A percentile compares a stretch with the other conserved stretches of the same genome.
Evolutionary conservation across 495 filamentous ascomycete species (phyloP).

Genomic region (Pyrenopolyporus hunteri): DNA sequence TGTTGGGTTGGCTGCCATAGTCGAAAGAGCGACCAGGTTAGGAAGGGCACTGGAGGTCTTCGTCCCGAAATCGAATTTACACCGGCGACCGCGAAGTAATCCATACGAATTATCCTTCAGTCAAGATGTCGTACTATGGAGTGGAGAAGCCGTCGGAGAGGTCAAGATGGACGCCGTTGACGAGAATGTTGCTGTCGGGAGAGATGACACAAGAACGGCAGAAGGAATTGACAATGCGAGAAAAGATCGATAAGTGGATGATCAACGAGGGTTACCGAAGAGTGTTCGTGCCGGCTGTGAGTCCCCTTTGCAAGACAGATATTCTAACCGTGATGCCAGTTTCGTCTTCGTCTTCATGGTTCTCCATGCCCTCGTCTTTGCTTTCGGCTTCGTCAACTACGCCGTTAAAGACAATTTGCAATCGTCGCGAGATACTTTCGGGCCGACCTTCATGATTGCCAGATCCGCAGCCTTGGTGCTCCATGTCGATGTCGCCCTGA

Average conservation of each 20-base stretch:
- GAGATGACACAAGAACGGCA: slow-evolving; percentile 70
- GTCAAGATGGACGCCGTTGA: slow-evolving; percentile 72
- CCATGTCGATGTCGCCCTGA: slow-evolving; percentile 75
- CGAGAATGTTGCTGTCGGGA: slow-evolving; percentile 70
- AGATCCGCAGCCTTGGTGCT: slow-evolving; percentile 71
- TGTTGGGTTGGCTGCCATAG: slow-evolving; percentile 21
- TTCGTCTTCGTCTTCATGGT: slow-evolving; percentile 73
- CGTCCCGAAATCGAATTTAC: slow-evolving; percentile 12
- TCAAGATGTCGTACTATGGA: slow-evolving; percentile 53
- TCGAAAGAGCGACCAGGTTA: background rate
- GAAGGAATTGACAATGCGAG: slow-evolving; percentile 60
- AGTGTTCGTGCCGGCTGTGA: slow-evolving; percentile 61
- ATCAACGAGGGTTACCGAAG: slow-evolving; percentile 77
- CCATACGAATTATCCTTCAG: slow-evolving; percentile 7
- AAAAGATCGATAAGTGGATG: slow-evolving; percentile 69
- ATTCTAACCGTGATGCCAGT: slow-evolving; percentile 48
- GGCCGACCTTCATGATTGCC: slow-evolving; percentile 73
- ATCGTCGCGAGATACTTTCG: slow-evolving; percentile 65
- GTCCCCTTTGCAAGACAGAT: slow-evolving; percentile 14
- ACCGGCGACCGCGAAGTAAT: background rate
- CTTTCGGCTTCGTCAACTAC: slow-evolving; percentile 78
- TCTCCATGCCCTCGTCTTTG: slow-evolving; percentile 71
- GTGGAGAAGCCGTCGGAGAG: slow-evolving; percentile 61
- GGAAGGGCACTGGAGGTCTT: slow-evolving; percentile 4
- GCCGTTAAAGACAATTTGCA: slow-evolving; percentile 72